Conservation (phyloP, 2,329 filamentous ascomycete species). For the Fusarium nematophilum region DNA sequence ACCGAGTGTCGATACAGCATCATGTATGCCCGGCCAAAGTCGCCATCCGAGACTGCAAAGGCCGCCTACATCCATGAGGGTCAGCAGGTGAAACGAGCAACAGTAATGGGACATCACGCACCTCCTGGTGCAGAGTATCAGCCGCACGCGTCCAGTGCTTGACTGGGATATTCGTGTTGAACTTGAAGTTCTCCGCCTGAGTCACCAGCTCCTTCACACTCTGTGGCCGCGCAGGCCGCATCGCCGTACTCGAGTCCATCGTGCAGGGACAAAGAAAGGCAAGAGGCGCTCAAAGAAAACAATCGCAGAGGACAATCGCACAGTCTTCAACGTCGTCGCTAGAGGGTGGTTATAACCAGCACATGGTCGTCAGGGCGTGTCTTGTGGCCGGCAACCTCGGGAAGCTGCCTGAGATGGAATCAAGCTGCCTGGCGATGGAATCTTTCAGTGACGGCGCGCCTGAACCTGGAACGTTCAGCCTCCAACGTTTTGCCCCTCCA, state of each 20-base stretch:
- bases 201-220: conserved; percentile 81
- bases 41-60: conserved; percentile 86
- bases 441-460: conserved; percentile 37
- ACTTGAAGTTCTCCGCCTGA: conserved; percentile 83
- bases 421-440: conserved; percentile 36
- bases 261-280: conserved; percentile 3
- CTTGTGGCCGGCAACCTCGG: conserved; percentile 16
- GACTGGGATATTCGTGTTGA: conserved; percentile 80
- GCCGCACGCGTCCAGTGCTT: conserved; percentile 86
- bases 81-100: too few species aligned
- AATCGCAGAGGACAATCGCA: conserved; percentile 21
- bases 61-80: conserved; percentile 68
- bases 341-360: conserved; percentile 23
- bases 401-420: too few species aligned
- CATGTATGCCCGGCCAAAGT: conserved; percentile 89
- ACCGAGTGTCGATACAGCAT: conserved; percentile 90
- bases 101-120: conserved; percentile 58
- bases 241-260: conserved; percentile 46
- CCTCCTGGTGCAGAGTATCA: conserved; percentile 83
- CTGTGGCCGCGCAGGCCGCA: conserved; percentile 63
- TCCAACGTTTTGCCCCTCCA: conserved; percentile 36
- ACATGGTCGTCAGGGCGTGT: conserved; percentile 27
- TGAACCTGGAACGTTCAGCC: not conserved
- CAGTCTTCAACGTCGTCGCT: conserved; percentile 16
- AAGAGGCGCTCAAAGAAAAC: too few species aligned